Evolutionary conservation across 257 asterid species (phyloP).

Genomic region (Paraleonurus japonicus): DNA sequence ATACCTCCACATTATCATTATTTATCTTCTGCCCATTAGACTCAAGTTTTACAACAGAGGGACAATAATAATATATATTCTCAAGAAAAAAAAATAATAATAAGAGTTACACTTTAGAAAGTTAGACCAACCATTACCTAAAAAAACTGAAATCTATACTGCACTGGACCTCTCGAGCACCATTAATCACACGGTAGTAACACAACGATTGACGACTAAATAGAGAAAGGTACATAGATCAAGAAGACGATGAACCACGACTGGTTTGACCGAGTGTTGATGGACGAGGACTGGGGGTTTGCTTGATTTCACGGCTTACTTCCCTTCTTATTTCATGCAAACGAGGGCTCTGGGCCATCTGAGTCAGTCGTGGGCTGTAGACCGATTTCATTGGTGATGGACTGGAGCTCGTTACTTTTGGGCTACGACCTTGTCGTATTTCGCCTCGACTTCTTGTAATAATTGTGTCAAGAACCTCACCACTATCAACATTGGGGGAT

Average conservation of each 20-base stretch:
- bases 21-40: constrained; percentile 25
- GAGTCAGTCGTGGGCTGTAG: constrained; percentile 50
- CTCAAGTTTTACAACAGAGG: constrained; percentile 20
- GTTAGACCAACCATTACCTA: constrained; percentile 26
- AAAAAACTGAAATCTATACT: constrained; percentile 22
- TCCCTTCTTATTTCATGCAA: constrained; percentile 46
- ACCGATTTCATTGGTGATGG: constrained; percentile 46
- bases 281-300: constrained; percentile 63
- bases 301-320: constrained; percentile 54
- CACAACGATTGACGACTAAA: not conserved
- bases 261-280: constrained; percentile 51
- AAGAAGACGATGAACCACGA: constrained; percentile 40
- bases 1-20: constrained; percentile 26
- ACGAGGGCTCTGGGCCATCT: constrained; percentile 59
- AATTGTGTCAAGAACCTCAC: constrained; percentile 73
- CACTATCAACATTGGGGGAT: constrained; percentile 40
- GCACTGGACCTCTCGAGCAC: constrained; percentile 49
- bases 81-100: constrained; percentile 2
- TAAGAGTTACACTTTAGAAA: not conserved
- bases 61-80: constrained; percentile 14
- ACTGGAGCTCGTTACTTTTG: constrained; percentile 66
- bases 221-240: constrained; percentile 16
- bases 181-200: constrained; percentile 22
- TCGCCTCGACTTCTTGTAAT: constrained; percentile 94
- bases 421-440: constrained; percentile 68